Percentiles rank a stretch among this genome's conserved stretches.
Evolutionary conservation across 805 yeast species (phyloP).

Genomic region (Lipomyces spencermartinsiae): DNA sequence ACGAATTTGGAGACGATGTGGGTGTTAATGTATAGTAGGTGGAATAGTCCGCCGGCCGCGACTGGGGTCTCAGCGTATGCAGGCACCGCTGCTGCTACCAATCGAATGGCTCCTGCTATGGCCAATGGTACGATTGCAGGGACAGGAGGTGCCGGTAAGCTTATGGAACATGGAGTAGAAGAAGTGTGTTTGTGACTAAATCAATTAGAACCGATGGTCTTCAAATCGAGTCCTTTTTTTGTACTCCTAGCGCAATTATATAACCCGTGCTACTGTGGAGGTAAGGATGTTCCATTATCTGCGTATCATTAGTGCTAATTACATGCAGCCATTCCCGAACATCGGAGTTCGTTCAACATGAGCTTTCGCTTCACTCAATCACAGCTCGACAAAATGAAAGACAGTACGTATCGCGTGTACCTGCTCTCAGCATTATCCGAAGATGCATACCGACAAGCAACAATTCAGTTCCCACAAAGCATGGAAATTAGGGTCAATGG

Average conservation of each 20-base stretch:
- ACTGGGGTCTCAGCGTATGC: neutral
- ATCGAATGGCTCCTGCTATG: neutral
- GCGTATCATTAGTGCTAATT: neutral
- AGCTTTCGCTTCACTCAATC: constrained; percentile 53
- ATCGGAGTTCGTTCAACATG: constrained; percentile 16
- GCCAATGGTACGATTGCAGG: neutral
- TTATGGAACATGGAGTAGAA: neutral
- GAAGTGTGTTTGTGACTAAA: neutral
- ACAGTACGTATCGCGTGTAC: constrained; percentile 50
- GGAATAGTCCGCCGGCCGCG: neutral
- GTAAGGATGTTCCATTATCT: constrained; percentile 11
- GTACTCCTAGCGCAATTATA: constrained; percentile 28
- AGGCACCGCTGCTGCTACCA: neutral
- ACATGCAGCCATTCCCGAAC: constrained; percentile 16
- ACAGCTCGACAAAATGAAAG: constrained; percentile 52
- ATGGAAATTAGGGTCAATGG: constrained; percentile 71
- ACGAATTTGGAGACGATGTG: neutral
- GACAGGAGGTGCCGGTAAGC: constrained; percentile 2
- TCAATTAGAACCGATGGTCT: constrained; percentile 15
- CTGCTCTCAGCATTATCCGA: constrained; percentile 56
- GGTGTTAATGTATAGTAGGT: neutral
- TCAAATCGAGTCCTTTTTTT: constrained; percentile 44
- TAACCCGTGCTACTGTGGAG: constrained; percentile 33
- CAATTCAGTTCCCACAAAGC: constrained; percentile 72
- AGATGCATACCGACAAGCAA: constrained; percentile 35